Evolutionary conservation across 805 yeast species (phyloP).

Genomic region (Candida sakaeoensis): DNA sequence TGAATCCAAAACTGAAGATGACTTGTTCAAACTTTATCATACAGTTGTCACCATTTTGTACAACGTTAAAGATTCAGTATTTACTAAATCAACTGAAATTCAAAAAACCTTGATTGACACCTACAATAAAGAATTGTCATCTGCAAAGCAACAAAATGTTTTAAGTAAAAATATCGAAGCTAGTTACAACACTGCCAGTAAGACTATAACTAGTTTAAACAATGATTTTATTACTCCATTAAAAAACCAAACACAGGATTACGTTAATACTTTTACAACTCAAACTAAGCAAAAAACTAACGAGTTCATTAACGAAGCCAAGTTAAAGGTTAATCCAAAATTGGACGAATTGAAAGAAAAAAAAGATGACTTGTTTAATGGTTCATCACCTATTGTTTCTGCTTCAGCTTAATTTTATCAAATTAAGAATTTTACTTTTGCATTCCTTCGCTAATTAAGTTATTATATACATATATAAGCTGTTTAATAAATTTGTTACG

Average conservation of each 20-base stretch:
- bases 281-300: conserved; percentile 35
- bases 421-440: background rate
- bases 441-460: background rate
- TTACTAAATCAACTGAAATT: conserved; percentile 12
- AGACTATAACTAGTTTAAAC: conserved; percentile 30
- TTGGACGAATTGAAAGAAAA: conserved; percentile 11
- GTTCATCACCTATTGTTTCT: conserved; percentile 16
- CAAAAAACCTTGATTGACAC: conserved; percentile 28
- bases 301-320: conserved; percentile 22
- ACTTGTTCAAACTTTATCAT: conserved; percentile 15
- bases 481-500: background rate
- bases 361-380: conserved; percentile 12
- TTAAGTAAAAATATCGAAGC: conserved; percentile 33
- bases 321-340: conserved; percentile 14
- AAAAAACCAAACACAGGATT: conserved; percentile 35
- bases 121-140: conserved; percentile 30
- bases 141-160: conserved; percentile 22
- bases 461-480: background rate
- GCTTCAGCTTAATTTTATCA: conserved; percentile 22
- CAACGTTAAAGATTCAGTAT: conserved; percentile 16
- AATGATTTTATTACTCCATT: conserved; percentile 37
- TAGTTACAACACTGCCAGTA: conserved; percentile 30
- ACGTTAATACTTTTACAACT: conserved; percentile 32
- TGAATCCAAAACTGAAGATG: conserved; percentile 6
- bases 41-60: conserved; percentile 18